Base-by-base conservation (phyloP, 768 basidiomycete genomes). In the Tylopilus sp. region DNA sequence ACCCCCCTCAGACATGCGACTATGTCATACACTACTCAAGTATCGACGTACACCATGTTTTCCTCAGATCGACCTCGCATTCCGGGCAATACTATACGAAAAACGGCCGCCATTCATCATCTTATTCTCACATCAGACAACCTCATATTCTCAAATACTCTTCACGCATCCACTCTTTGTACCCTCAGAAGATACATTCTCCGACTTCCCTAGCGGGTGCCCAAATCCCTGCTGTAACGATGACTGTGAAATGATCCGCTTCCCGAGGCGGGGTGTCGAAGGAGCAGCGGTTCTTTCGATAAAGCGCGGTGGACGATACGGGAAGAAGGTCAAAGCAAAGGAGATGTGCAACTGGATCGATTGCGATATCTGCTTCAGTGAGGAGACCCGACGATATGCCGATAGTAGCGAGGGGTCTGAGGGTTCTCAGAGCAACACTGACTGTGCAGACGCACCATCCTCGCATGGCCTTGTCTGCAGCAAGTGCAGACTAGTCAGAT, bases 271-370 rank as follows among this genome's bases (percentile, higher is more conserved):
- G 50, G 86, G 87, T 2, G 59, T 79, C 20, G 81, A 82, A 50
- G 74, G 72, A 3, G 86, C 87, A 6, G 77, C 77, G 4, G 73
- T 88, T 38, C 74, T 89, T 31, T 75, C 83, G 38, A 75, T 86
- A 60, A 81, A 79, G 57, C 75, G 79, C n/a, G 79, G 80, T 44
- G 74, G 75, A 48, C 75, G 71, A 57, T 74, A 57, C 44, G 76
- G 76, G 44, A 79, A 73, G 58, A 75, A 74, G 45, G 68, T 83
- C 11, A 79, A 75, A 57, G 62, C 74, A 28, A 75, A 73, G 55
- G 80, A 85, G 65, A 87, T 89, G 85, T 89, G 87, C 68, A 89
- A 89, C 59, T 89, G 87, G 87, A 83, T 88, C 48, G 86, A 87
- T 58, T 89, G 87, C 61, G 73, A 79, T 54, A 73, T 81, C 30